Percentiles rank a stretch among this genome's conserved stretches.
Conservation (phyloP, 2,329 filamentous ascomycete species). For the Ascochyta rabiei region DNA sequence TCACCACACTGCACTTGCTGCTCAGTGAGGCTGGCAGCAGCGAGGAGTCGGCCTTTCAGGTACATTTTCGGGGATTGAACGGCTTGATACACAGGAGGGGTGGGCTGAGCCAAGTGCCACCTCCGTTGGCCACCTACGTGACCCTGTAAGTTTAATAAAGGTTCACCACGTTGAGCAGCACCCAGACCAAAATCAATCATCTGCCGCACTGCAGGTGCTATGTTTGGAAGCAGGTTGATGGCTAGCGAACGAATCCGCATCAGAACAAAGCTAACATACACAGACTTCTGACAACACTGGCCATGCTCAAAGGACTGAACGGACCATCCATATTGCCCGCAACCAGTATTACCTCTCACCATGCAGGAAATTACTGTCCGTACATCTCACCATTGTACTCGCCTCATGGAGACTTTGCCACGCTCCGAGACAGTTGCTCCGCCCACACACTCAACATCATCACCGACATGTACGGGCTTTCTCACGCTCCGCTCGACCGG, state of each 20-base stretch:
- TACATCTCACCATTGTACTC: constrained; percentile 32
- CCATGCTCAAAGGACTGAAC: neutral
- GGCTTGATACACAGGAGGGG: constrained; percentile 36
- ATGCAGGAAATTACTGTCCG: neutral
- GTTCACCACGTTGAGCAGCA: neutral
- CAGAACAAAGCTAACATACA: neutral
- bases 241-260: neutral
- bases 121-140: constrained; percentile 31
- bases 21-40: constrained; percentile 39
- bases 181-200: too few species aligned
- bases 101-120: constrained; percentile 23
- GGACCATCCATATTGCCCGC: neutral
- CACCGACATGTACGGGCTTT: constrained; percentile 35
- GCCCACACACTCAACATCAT: constrained; percentile 30
- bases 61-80: constrained; percentile 38
- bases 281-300: constrained; percentile 2
- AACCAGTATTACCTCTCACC: too few species aligned
- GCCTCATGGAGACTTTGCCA: constrained; percentile 23
- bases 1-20: constrained; percentile 42
- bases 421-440: constrained; percentile 28
- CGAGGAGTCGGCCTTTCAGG: constrained; percentile 38
- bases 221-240: neutral
- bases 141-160: constrained; percentile 30
- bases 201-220: too few species aligned
- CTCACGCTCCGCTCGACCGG: constrained; percentile 22